Base-by-base conservation (phyloP, 495 filamentous ascomycete species). In the Lepraria neglecta region DNA sequence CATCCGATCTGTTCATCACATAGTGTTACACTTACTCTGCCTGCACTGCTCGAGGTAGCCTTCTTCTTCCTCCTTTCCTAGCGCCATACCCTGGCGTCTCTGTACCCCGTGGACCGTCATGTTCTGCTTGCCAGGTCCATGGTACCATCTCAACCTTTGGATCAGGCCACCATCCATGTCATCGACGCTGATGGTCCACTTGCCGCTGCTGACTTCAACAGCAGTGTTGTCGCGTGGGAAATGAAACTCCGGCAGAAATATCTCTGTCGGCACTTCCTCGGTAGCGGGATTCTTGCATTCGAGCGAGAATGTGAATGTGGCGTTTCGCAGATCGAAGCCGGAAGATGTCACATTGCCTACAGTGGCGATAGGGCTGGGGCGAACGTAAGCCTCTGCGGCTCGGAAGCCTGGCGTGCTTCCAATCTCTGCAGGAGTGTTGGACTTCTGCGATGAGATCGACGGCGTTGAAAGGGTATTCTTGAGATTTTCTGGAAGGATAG, bases 201-300 rank as follows among this genome's bases (percentile, higher is more conserved):
- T 94, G 1, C 95, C 95, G 4, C 87, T 87, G 68, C 83, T 91
- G 51, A 91, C 86, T 30, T 85, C 81, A 6, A 97, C 83, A 3
- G 73, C 74, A 33, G 85, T 87, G 9, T 79, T 75, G 7, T 81
- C 79, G 40, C 83, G 82, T 6, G 95, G 92, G 70, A 97, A 98
- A 74, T 97, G 94, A 70, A 91, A 96, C 30, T 91, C 89, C 0
- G 94, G 94, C 1, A 98, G 76, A 68, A 89, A 95, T 12, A 97
- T 82, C 60, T 90, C 84, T 0, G 92, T 97, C 3, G 92, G 89
- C 11, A 74, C 70, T 1, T 86, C 82, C 44, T 87, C 76, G 0
- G 74, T 68, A 5, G 80, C 78, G 1, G 78, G 68, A 15, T 73
- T 71, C 17, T 76, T 69, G 9, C 84, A 85, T 9, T 80, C 73